A percentile compares a stretch with the other conserved stretches of the same genome.
phyloP scores from a whole-genome alignment of 2,329 filamentous ascomycete genomes.

The Pseudopyricularia cyperi region DNA sequence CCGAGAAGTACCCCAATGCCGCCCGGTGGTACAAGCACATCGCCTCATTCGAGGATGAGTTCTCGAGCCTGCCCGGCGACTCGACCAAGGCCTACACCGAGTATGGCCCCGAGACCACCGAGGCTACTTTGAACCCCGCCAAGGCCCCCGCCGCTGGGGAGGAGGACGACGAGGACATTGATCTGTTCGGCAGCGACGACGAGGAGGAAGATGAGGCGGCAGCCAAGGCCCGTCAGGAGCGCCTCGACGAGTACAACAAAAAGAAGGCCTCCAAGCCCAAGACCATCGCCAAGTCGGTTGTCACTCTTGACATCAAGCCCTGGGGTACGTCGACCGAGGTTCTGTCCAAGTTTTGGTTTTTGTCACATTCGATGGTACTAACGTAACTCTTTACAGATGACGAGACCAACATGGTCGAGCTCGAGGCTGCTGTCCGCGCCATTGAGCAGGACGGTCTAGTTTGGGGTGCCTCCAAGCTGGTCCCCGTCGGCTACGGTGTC shows the following conservation, averaged over 20 bases:
- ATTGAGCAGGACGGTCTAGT: conserved; percentile 91
- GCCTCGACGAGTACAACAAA: conserved; percentile 84
- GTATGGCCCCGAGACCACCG: conserved; percentile 76
- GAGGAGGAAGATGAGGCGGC: conserved; percentile 92
- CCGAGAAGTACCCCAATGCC: conserved; percentile 82
- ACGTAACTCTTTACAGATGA: conserved; percentile 46
- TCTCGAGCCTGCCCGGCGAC: conserved; percentile 81
- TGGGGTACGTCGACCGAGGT: conserved; percentile 68
- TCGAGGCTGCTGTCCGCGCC: conserved; percentile 68
- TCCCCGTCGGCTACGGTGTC: conserved; percentile 91
- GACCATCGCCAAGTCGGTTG: conserved; percentile 87
- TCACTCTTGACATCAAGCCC: conserved; percentile 94
- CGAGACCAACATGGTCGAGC: conserved; percentile 77
- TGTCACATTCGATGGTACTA: background rate
- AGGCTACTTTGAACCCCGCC: conserved; percentile 73
- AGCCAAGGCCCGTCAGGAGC: conserved; percentile 71
- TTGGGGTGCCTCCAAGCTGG: conserved; percentile 86
- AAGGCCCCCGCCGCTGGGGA: conserved; percentile 58
- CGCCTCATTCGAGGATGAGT: conserved; percentile 82
- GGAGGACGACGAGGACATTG: conserved; percentile 74
- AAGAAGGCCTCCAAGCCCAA: conserved; percentile 95
- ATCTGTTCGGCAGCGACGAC: conserved; percentile 85
- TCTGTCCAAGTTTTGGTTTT: too few species aligned
- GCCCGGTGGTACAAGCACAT: conserved; percentile 99
- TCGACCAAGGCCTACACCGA: conserved; percentile 75